Conservation (phyloP, 2,329 filamentous ascomycete species). For the Fusarium verrucosum region DNA sequence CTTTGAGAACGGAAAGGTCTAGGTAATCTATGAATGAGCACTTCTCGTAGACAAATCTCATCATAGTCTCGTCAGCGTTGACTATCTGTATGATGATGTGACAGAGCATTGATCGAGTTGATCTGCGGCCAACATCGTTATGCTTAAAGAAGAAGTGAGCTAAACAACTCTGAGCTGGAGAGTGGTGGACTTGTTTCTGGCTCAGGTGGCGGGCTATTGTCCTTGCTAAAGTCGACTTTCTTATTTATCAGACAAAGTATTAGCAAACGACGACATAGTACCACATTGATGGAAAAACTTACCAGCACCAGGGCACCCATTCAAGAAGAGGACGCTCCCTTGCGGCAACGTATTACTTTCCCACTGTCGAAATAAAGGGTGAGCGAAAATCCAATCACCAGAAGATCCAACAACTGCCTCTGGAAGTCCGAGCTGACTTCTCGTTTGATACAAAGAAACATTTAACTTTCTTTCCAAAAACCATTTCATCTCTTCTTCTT, state of each 20-base stretch:
- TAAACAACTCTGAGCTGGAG: fast-evolving
- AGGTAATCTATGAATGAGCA: fast-evolving
- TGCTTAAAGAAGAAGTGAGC: neutral
- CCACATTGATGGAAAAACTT: too few species aligned
- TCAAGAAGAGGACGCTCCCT: fast-evolving
- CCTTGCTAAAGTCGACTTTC: neutral
- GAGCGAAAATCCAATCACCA: fast-evolving
- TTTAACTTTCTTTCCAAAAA: neutral
- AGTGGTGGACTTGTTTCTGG: fast-evolving
- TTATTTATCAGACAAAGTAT: neutral
- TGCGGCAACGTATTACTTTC: fast-evolving
- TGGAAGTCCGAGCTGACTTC: fast-evolving
- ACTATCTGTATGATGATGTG: fast-evolving
- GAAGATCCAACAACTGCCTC: fast-evolving
- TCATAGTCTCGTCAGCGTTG: fast-evolving
- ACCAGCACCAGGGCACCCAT: neutral
- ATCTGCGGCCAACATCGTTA: fast-evolving
- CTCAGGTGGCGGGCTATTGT: fast-evolving
- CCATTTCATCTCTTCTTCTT: neutral
- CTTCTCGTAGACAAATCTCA: fast-evolving
- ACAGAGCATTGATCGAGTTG: neutral
- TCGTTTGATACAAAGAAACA: fast-evolving
- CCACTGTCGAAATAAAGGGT: fast-evolving
- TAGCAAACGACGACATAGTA: too few species aligned
- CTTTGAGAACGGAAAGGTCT: fast-evolving